Evolutionary conservation across 2,329 filamentous ascomycete species (phyloP).

Genomic region (Mycosphaerella sp.): DNA sequence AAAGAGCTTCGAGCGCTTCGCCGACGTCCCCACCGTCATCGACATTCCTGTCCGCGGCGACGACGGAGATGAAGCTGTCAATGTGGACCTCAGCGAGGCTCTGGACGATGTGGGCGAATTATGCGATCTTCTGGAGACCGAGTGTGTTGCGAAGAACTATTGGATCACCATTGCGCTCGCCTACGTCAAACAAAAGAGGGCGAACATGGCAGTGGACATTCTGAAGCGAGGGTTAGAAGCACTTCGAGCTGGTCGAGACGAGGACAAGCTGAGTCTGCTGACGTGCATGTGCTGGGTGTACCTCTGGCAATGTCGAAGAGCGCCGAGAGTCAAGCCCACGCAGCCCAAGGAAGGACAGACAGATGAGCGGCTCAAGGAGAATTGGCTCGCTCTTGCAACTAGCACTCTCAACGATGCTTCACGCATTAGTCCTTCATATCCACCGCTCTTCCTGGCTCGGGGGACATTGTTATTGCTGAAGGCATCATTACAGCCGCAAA

Average conservation of each 20-base stretch:
- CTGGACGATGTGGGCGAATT: slow-evolving; percentile 81
- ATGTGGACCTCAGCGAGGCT: slow-evolving; percentile 85
- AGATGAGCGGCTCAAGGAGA: slow-evolving; percentile 84
- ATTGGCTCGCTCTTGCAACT: slow-evolving; percentile 86
- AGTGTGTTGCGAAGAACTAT: slow-evolving; percentile 80
- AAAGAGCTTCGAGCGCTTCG: slow-evolving; percentile 46
- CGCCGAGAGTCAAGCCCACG: slow-evolving; percentile 58
- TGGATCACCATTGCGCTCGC: slow-evolving; percentile 98
- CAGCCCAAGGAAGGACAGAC: slow-evolving; percentile 44
- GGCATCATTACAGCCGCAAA: slow-evolving; percentile 76
- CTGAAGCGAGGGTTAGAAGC: slow-evolving; percentile 67
- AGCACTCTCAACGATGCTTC: slow-evolving; percentile 91
- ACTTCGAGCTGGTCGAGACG: slow-evolving; percentile 56
- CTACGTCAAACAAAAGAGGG: slow-evolving; percentile 91
- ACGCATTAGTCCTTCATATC: slow-evolving; percentile 84
- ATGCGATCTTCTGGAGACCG: slow-evolving; percentile 90
- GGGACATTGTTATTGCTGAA: slow-evolving; percentile 83
- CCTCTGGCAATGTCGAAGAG: slow-evolving; percentile 79
- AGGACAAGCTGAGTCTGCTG: slow-evolving; percentile 79
- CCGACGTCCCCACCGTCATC: slow-evolving; percentile 56
- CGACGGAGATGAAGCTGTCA: slow-evolving; percentile 66
- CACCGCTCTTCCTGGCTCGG: slow-evolving; percentile 82
- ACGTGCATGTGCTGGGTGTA: slow-evolving; percentile 87
- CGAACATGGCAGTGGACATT: slow-evolving; percentile 72
- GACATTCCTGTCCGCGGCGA: slow-evolving; percentile 58